phyloP scores from a whole-genome alignment of 2,329 filamentous ascomycete genomes.

The Fusarium sp. region DNA sequence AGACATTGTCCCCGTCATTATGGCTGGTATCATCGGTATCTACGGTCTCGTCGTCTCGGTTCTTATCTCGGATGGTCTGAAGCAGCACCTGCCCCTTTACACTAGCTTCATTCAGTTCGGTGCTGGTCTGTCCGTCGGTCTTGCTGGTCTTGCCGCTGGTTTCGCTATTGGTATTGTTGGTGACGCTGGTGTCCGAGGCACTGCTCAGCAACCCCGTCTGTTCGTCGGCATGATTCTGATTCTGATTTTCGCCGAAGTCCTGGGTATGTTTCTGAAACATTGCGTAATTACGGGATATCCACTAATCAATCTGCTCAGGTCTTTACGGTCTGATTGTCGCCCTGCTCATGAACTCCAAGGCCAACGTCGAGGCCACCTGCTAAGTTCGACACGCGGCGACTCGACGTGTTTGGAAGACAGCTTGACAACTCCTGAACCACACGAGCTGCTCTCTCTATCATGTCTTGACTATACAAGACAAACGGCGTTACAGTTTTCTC shows the following conservation, averaged over 20 bases:
- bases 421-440: slow-evolving; percentile 50
- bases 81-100: slow-evolving; percentile 75
- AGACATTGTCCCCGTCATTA: slow-evolving; percentile 99
- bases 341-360: slow-evolving; percentile 99
- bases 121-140: slow-evolving; percentile 81
- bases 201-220: slow-evolving; percentile 81
- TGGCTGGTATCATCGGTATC: slow-evolving; percentile 99
- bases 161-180: slow-evolving; percentile 89
- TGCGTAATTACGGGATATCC: not conserved
- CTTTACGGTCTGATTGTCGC: slow-evolving; percentile 99
- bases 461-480: slow-evolving; percentile 38
- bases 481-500: slow-evolving; percentile 39
- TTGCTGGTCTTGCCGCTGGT: slow-evolving; percentile 82
- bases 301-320: slow-evolving; percentile 63
- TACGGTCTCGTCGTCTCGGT: slow-evolving; percentile 91
- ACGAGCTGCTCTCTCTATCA: slow-evolving; percentile 38
- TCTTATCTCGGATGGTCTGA: slow-evolving; percentile 80
- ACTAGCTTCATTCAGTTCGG: slow-evolving; percentile 87
- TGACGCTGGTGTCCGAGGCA: slow-evolving; percentile 87
- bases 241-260: slow-evolving; percentile 99
- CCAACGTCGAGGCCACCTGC: slow-evolving; percentile 64
- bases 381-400: slow-evolving; percentile 23
- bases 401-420: slow-evolving; percentile 38
- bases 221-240: slow-evolving; percentile 99
- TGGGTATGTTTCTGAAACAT: slow-evolving; percentile 69